Evolutionary conservation across 352 stramenopile species (phyloP).

Genomic region (Pelagophyceae sp.): DNA sequence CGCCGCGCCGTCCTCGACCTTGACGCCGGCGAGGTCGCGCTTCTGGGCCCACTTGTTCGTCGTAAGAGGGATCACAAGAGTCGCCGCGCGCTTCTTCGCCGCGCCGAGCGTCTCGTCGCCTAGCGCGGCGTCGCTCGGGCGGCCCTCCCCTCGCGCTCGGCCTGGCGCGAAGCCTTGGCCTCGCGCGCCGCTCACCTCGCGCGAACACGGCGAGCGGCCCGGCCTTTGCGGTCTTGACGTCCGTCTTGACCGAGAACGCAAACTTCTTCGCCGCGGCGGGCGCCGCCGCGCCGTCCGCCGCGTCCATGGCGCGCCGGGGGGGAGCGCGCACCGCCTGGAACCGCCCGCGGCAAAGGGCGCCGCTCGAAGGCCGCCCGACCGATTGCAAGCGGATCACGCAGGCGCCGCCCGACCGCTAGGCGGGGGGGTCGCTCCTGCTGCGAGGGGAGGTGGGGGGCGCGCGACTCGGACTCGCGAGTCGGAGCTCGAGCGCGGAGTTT

Average conservation of each 20-base stretch:
- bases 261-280: neutral
- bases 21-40: neutral
- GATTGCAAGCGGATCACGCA: too few species aligned
- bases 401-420: too few species aligned
- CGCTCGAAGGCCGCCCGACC: too few species aligned
- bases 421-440: too few species aligned
- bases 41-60: neutral
- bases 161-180: too few species aligned
- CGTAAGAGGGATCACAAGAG: neutral
- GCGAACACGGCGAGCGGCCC: neutral
- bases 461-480: too few species aligned
- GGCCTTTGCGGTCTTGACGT: neutral
- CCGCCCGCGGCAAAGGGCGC: too few species aligned
- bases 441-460: too few species aligned
- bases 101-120: neutral
- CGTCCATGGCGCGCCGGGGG: neutral
- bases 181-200: neutral
- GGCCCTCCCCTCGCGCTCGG: too few species aligned
- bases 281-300: neutral
- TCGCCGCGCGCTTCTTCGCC: neutral
- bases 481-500: too few species aligned
- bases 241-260: slow-evolving; percentile 2
- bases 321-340: too few species aligned
- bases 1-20: neutral
- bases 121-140: too few species aligned